Conservation (phyloP, 805 yeast genomes). For the Zygosaccharomyces kombuchaensis region DNA sequence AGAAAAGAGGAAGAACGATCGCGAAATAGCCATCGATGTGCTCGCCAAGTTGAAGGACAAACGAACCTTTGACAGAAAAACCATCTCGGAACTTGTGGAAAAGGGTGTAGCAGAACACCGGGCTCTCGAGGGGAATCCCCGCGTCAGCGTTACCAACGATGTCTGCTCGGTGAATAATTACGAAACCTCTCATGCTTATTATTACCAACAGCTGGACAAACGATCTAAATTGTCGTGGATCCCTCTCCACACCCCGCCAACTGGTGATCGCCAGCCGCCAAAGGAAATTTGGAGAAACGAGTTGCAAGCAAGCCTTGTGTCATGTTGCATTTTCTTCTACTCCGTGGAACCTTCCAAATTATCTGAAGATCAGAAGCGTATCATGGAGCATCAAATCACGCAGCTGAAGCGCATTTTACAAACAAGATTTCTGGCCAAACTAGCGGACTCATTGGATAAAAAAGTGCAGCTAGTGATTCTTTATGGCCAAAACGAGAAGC, state of each 20-base stretch:
- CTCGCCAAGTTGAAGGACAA: slow-evolving; percentile 10
- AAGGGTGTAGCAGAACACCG: slow-evolving; percentile 23
- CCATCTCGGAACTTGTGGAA: slow-evolving; percentile 16
- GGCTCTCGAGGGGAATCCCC: slow-evolving; percentile 15
- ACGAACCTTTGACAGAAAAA: slow-evolving; percentile 7
- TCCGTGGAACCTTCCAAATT: slow-evolving; percentile 1
- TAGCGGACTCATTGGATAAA: slow-evolving; percentile 8
- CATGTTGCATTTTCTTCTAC: slow-evolving; percentile 11
- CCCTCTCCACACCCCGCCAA: slow-evolving; percentile 9
- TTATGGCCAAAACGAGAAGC: slow-evolving; percentile 3
- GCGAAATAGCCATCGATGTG: slow-evolving; percentile 15
- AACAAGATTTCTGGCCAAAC: slow-evolving; percentile 7
- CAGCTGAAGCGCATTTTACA: slow-evolving; percentile 11
- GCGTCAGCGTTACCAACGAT: slow-evolving; percentile 29
- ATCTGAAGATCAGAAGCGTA: background rate
- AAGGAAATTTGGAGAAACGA: slow-evolving; percentile 16
- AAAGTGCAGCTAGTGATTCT: slow-evolving; percentile 8
- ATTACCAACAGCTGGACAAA: slow-evolving; percentile 25
- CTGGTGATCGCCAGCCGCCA: background rate
- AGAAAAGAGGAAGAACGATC: slow-evolving; percentile 18
- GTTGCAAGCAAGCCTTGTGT: slow-evolving; percentile 13
- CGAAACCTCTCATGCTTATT: slow-evolving; percentile 23
- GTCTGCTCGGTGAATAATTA: slow-evolving; percentile 28
- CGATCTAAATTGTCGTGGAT: slow-evolving; percentile 18
- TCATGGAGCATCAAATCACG: background rate